Base-by-base conservation (phyloP, 192 early-diverging fungal genomes). In the Globomyces pollinis-pini region DNA sequence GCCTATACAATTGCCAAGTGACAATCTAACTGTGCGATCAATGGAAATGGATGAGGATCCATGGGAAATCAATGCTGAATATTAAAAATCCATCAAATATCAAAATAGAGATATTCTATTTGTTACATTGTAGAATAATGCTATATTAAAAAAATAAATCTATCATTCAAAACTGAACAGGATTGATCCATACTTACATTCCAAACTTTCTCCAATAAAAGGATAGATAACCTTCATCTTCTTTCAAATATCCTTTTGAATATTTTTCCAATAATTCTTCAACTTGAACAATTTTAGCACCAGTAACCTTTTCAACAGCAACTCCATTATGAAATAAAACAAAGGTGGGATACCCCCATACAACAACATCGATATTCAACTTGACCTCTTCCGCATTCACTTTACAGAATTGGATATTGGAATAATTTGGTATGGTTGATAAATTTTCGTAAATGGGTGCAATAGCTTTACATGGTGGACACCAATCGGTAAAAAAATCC, bases 301-400 rank as follows among this genome's bases (percentile, higher is more conserved):
- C 44, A 47, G 44, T 47, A 26, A 47, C 15, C 28, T 47, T 47
- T 15, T 47, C 44, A 23, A 47, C 44, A 28, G 44, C 44, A 12
- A 28, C 28, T 15, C 44, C 44, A 47, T 26, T 47, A 9, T 47
- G 44, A 47, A 47, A 47, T 20, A 47, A 47, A 12, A 47, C 28
- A 47, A 47, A 47, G 5, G 44, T 47, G 5, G 44, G 44, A 26
- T 47, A 47, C 28, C 44, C 44, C 6, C 28, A 47, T 26, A 47
- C 44, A 21, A 26, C 28, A 3, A 47, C 44, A 7, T 26, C 44
- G 6, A 26, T 47, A 21, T 20, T 47, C 24, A 47, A 15, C 23
- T 20, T 20, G 23, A 47, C 8, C 44, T 47, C 44, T 26, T 28
- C 8, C 28, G 44, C 44, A n/a, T n/a, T n/a, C n/a, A n/a, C n/a